Percentiles rank a stretch among this genome's conserved stretches.
Conservation (phyloP, 1,139 yeast genomes). For the Trichomonascaceae sp. region DNA sequence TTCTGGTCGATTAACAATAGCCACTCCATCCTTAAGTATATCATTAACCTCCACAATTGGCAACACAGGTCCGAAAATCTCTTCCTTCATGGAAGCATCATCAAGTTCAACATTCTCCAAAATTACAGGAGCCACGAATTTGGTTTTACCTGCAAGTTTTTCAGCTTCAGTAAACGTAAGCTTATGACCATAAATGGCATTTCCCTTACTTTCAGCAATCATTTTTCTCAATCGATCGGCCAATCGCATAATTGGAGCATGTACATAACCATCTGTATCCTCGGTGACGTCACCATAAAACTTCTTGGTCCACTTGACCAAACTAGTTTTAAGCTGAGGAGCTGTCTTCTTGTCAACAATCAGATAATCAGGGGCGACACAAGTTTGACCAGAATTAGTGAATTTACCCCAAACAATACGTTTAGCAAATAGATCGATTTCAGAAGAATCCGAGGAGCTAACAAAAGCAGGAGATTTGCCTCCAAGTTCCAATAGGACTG, state of each 20-base stretch:
- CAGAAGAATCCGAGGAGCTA: conserved; percentile 38
- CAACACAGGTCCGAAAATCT: conserved; percentile 79
- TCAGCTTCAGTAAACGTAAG: not conserved
- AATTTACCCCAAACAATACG: conserved; percentile 76
- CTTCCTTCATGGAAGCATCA: conserved; percentile 70
- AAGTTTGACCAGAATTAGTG: conserved; percentile 82
- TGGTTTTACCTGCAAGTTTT: conserved; percentile 23
- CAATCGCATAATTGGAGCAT: conserved; percentile 58
- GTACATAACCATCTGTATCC: conserved; percentile 44
- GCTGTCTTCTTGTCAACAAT: conserved; percentile 56
- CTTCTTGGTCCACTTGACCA: conserved; percentile 41
- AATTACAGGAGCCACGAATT: conserved; percentile 70
- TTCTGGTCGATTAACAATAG: conserved; percentile 37
- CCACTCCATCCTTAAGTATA: conserved; percentile 44
- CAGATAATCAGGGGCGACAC: conserved; percentile 83
- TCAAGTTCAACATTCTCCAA: conserved; percentile 51
- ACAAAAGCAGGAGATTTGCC: conserved; percentile 88
- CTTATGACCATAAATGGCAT: conserved; percentile 26
- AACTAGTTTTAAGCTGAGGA: conserved; percentile 45
- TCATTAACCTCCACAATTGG: conserved; percentile 59
- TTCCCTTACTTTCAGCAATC: conserved; percentile 52
- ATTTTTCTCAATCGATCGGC: conserved; percentile 45
- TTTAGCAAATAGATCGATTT: conserved; percentile 48
- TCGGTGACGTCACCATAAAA: conserved; percentile 41
- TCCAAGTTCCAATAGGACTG: conserved; percentile 77